Conservation (phyloP, 2,329 filamentous ascomycete species). For the Fusarium acutatum region DNA sequence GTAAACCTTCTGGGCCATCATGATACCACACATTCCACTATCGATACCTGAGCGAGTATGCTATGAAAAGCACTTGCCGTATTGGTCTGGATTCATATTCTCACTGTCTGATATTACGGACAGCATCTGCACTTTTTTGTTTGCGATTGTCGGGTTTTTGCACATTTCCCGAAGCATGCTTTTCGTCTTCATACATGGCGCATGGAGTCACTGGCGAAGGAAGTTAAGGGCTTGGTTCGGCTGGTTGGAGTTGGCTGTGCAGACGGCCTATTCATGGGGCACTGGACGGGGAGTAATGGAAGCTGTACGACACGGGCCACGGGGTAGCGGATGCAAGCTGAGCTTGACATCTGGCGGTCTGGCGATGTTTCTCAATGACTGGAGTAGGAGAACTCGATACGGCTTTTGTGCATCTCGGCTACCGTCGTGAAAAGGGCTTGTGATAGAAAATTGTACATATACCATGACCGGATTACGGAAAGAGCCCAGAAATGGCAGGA, state of each 20-base stretch:
- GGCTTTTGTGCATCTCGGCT: slow-evolving; percentile 34
- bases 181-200: slow-evolving; percentile 51
- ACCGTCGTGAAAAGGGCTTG: slow-evolving; percentile 35
- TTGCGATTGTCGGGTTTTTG: slow-evolving; percentile 45
- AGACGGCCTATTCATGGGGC: slow-evolving; percentile 37
- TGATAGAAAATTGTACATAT: slow-evolving; percentile 54
- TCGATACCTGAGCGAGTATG: slow-evolving; percentile 21
- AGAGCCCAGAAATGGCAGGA: slow-evolving; percentile 39
- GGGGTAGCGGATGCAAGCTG: slow-evolving; percentile 37
- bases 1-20: slow-evolving; percentile 35
- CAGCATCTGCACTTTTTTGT: slow-evolving; percentile 34
- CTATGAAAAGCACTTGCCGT: slow-evolving; percentile 17
- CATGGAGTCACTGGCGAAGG: slow-evolving; percentile 52
- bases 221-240: slow-evolving; percentile 48
- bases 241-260: slow-evolving; percentile 49
- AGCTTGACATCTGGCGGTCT: slow-evolving; percentile 35
- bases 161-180: slow-evolving; percentile 49
- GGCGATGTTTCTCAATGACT: slow-evolving; percentile 27
- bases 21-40: slow-evolving; percentile 33
- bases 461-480: slow-evolving; percentile 49
- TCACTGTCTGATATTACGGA: slow-evolving; percentile 40
- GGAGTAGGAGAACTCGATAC: slow-evolving; percentile 21
- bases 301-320: slow-evolving; percentile 28
- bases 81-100: slow-evolving; percentile 43
- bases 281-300: slow-evolving; percentile 40